Conservation (phyloP, 345 rosid genomes). For the rapeseed (Brassica napus) region DNA sequence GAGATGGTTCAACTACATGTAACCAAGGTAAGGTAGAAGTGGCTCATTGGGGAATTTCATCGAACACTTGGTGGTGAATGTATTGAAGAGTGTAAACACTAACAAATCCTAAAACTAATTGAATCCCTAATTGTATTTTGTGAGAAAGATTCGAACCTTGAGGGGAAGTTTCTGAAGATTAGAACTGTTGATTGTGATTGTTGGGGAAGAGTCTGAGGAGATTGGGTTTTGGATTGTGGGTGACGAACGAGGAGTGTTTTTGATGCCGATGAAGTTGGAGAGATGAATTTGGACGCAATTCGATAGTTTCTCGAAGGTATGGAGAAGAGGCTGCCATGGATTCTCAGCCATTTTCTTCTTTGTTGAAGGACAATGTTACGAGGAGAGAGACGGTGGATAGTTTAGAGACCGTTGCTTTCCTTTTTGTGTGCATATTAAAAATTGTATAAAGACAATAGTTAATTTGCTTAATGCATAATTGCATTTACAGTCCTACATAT, state of each 20-base stretch:
- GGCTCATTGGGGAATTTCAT: slow-evolving; percentile 44
- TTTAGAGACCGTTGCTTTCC: neutral
- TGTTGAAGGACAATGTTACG: neutral
- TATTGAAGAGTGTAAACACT: neutral
- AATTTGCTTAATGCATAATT: too few relatives aligned
- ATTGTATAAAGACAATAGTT: too few relatives aligned
- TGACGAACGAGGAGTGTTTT: slow-evolving; percentile 10
- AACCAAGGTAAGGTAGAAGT: neutral
- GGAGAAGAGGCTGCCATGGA: slow-evolving; percentile 54
- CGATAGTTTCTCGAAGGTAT: slow-evolving; percentile 48
- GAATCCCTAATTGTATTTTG: neutral
- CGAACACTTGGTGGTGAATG: slow-evolving; percentile 47
- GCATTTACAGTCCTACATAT: too few relatives aligned
- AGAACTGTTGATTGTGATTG: slow-evolving; percentile 29
- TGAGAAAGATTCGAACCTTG: slow-evolving; percentile 43
- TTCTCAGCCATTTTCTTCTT: slow-evolving; percentile 51
- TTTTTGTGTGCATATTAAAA: neutral
- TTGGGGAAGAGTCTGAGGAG: slow-evolving; percentile 41
- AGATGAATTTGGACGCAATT: slow-evolving; percentile 58
- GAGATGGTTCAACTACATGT: neutral
- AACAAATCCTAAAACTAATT: neutral
- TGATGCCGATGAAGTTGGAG: slow-evolving; percentile 45
- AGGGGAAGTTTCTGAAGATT: slow-evolving; percentile 35
- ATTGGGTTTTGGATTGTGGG: slow-evolving; percentile 36
- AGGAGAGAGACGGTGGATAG: neutral